phyloP scores from a whole-genome alignment of 1,284 basidiomycete species.

The Fomitopsis pinicola region DNA sequence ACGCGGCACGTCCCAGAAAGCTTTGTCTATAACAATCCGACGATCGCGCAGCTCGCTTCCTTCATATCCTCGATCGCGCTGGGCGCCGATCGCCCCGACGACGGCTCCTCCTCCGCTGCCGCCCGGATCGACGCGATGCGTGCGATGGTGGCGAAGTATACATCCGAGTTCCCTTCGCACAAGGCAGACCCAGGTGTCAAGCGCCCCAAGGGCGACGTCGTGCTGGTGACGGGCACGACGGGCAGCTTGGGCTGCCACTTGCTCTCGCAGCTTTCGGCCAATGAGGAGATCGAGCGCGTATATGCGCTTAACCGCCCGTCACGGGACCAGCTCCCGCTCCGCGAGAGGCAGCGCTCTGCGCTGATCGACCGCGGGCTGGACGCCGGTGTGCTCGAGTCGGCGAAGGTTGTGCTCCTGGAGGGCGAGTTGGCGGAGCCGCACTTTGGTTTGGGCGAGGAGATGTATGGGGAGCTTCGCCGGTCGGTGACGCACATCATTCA shows the following conservation, averaged over 20 bases:
- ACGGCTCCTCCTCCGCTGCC: constrained; percentile 1
- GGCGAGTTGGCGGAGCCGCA: constrained; percentile 17
- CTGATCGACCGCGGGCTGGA: constrained; percentile 26
- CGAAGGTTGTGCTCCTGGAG: constrained; percentile 26
- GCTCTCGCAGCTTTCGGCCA: constrained; percentile 20
- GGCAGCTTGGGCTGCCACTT: constrained; percentile 29
- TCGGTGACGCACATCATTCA: constrained; percentile 29
- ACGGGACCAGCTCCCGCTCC: constrained; percentile 8
- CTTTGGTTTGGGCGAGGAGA: constrained; percentile 20
- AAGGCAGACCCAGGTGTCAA: neutral
- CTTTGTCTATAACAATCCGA: constrained; percentile 34
- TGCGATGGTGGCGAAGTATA: constrained; percentile 29
- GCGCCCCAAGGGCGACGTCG: constrained; percentile 4
- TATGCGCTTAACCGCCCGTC: constrained; percentile 28
- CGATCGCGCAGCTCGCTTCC: constrained; percentile 23
- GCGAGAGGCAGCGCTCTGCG: constrained; percentile 19
- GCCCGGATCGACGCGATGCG: constrained; percentile 22
- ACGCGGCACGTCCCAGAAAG: constrained; percentile 20
- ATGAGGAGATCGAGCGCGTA: constrained; percentile 16
- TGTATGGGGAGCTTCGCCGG: constrained; percentile 23
- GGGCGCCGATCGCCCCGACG: neutral
- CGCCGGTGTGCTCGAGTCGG: constrained; percentile 12
- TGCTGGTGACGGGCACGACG: constrained; percentile 33
- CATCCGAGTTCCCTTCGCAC: constrained; percentile 20
- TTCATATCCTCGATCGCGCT: constrained; percentile 16